Evolutionary conservation across 2,329 filamentous ascomycete genomes (phyloP), one percentile per base, ranked within the genome.

Genomic region (Ophiostoma fasciatum): DNA sequence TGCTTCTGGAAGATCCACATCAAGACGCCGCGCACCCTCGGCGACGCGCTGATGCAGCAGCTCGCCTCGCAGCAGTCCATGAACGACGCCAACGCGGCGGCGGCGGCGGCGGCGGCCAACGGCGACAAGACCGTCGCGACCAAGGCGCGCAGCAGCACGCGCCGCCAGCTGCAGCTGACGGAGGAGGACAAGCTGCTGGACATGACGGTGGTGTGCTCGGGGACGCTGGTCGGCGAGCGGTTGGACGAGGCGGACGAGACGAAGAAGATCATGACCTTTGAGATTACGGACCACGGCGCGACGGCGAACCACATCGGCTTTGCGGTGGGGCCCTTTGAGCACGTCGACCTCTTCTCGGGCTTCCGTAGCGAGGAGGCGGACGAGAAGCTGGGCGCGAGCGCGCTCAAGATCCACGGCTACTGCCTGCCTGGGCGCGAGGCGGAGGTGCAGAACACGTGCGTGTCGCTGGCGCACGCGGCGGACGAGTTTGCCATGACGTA

Each of bases 261-360:
- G 18, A 85, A 84, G 52, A 94, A 93, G 57, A 85, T 83, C 2
- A 82, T 90, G 52, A 82, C 79, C 0, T 98, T 96, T 51, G 74
- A 76, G 37, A 78, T 48, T 12, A 45, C 41, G 3, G 46, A 82
- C 33, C 70, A 71, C 41, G 75, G 77, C 42, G 74, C 80, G 34
- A 74, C 85, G 1, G 79, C 88, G 2, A 81, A 87, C 43, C 88
- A 96, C 52, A 77, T 98, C 44, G 88, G 87, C 5, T 94, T 98
- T 54, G 82, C 85, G 3, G 73, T 96, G 38, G 90, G 92, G 0
- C 90, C 92, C 0, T 98, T 98, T 52, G 85, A 96, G 55, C 80
- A 88, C 46, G 78, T 96, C 36, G 83, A 94, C 51, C 64, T 98
- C 5, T 74, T 65, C 43, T 80, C 83, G 3, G 82, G 88, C 47